These are phyloP conservation scores for Lyophyllum atratum DNA, from an alignment of 768 basidiomycete genomes.

Conservation along the genomic window DNA sequence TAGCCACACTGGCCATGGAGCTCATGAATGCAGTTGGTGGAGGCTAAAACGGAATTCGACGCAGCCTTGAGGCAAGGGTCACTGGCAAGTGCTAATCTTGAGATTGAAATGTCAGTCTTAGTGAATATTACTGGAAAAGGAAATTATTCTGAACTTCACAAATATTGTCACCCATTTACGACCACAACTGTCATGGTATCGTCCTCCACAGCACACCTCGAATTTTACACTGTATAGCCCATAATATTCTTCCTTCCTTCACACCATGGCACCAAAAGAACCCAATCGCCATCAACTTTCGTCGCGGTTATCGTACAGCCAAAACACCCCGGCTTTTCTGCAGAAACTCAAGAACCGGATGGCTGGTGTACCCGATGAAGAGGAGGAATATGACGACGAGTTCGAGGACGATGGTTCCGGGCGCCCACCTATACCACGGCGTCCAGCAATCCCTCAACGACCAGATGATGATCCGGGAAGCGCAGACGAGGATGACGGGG, in stretches of 20 bases:
- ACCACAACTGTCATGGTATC: neutral
- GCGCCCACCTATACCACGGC: constrained; percentile 70
- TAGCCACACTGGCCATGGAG: too few species aligned
- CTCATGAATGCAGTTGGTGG: too few species aligned
- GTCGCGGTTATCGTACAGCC: constrained; percentile 64
- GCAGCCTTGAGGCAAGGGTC: too few species aligned
- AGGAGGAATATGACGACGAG: constrained; percentile 46
- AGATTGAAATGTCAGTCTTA: too few species aligned
- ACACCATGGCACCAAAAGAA: constrained; percentile 55
- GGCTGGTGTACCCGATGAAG: constrained; percentile 51
- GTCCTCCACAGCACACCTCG: neutral
- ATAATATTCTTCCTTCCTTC: neutral
- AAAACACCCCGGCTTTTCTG: constrained; percentile 63
- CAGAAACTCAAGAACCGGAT: constrained; percentile 65
- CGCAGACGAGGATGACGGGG: constrained; percentile 68
- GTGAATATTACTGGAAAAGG: neutral
- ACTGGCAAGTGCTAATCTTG: too few species aligned
- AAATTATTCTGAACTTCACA: neutral
- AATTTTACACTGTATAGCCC: neutral
- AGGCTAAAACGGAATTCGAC: too few species aligned
- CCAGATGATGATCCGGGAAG: constrained; percentile 71
- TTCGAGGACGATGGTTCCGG: constrained; percentile 71
- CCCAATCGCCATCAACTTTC: constrained; percentile 74
- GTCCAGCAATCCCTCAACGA: constrained; percentile 72
- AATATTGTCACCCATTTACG: neutral